These are phyloP conservation scores for Glebionis coronaria DNA, from an alignment of 129 eudicot genomes.

Conservation along the genomic window DNA sequence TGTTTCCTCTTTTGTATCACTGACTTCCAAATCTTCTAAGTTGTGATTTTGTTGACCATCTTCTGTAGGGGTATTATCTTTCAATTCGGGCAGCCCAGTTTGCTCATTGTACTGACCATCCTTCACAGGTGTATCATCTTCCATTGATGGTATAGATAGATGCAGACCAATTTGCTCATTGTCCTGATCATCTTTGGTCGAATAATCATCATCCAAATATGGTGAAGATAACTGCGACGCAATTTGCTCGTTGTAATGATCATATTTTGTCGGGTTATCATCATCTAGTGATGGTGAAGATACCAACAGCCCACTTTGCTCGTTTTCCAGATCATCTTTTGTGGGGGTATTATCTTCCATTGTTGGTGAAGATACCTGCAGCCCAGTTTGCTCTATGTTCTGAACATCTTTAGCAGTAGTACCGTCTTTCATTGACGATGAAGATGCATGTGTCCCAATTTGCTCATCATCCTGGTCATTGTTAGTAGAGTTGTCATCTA, in stretches of 20 bases:
- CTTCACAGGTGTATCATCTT: neutral
- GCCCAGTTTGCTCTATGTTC: constrained; percentile 13
- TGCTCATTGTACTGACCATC: neutral
- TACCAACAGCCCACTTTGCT: constrained; percentile 11
- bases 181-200: constrained; percentile 8
- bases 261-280: neutral
- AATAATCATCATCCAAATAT: constrained; percentile 1
- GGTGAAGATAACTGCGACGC: constrained; percentile 18
- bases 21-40: constrained; percentile 20
- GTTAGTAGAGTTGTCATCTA: neutral
- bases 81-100: neutral
- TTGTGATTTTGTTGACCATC: neutral
- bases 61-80: constrained; percentile 1
- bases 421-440: constrained; percentile 16
- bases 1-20: neutral
- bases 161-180: constrained; percentile 13
- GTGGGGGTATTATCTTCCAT: constrained; percentile 8
- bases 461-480: neutral
- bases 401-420: neutral
- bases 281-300: constrained; percentile 19
- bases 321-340: constrained; percentile 4
- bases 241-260: constrained; percentile 13
- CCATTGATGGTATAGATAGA: constrained; percentile 2
- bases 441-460: constrained; percentile 3
- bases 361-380: constrained; percentile 14